Conservation (phyloP, 352 stramenopile genomes). For the Blastocystis sp. region DNA sequence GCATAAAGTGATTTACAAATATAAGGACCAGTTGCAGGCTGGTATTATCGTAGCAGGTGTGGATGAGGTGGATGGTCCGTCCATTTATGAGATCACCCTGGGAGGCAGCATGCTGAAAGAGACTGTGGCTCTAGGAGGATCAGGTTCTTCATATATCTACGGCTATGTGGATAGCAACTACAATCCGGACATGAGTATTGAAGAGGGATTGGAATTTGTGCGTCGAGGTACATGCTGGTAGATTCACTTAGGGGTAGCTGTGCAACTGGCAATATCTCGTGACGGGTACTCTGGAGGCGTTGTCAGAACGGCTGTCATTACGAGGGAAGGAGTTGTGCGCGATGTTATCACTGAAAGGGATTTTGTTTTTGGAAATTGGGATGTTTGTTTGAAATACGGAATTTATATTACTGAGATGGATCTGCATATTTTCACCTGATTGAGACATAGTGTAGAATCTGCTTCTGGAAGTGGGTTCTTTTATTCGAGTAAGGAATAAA, state of each 20-base stretch:
- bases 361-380: conserved; percentile 35
- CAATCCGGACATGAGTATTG: conserved; percentile 25
- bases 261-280: conserved; percentile 58
- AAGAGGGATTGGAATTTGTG: conserved; percentile 56
- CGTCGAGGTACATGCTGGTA: not conserved
- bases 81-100: conserved; percentile 55
- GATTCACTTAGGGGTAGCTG: not conserved
- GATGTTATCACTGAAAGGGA: conserved; percentile 23
- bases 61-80: conserved; percentile 53
- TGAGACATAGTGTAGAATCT: no score
- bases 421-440: no score
- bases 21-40: conserved; percentile 52
- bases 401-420: no score
- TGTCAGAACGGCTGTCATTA: conserved; percentile 39
- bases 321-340: not conserved
- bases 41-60: conserved; percentile 51
- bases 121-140: conserved; percentile 47
- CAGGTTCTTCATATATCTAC: conserved; percentile 59
- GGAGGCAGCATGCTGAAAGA: conserved; percentile 43
- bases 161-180: conserved; percentile 61
- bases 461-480: no score
- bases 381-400: conserved; percentile 9
- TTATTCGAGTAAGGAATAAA: no score
- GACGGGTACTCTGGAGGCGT: conserved; percentile 57
- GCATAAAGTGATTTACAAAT: conserved; percentile 53